Conservation (phyloP, 2,329 filamentous ascomycete species). For the Alternaria sp. region DNA sequence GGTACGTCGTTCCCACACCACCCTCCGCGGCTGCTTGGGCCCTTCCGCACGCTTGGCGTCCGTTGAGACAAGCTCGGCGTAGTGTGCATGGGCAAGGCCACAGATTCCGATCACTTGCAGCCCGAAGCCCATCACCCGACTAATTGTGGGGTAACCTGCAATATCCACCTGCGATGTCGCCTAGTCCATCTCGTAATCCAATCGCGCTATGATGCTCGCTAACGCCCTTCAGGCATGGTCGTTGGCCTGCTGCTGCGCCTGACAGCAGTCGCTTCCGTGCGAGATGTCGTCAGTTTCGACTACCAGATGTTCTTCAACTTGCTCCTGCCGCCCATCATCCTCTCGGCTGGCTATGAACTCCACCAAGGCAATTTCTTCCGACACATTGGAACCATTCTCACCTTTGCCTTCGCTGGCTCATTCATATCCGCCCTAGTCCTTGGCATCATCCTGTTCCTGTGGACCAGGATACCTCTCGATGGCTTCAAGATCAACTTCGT, state of each 20-base stretch:
- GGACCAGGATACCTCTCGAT: conserved; percentile 85
- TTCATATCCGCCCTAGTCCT: conserved; percentile 97
- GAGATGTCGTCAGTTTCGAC: conserved; percentile 92
- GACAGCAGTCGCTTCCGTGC: conserved; percentile 80
- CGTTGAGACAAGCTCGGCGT: conserved; percentile 11
- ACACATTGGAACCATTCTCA: conserved; percentile 95
- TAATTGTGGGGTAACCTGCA: conserved; percentile 20
- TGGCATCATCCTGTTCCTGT: conserved; percentile 85
- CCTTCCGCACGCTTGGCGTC: conserved; percentile 2
- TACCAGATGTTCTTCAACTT: conserved; percentile 99
- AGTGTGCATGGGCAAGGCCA: conserved; percentile 15
- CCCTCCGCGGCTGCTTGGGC: neutral
- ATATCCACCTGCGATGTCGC: conserved; percentile 13
- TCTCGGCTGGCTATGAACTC: conserved; percentile 94
- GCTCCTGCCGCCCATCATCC: conserved; percentile 95
- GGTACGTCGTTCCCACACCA: conserved; percentile 58
- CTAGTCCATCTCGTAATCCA: conserved; percentile 21
- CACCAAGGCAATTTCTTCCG: conserved; percentile 99
- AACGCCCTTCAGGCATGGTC: conserved; percentile 75
- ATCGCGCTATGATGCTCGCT: conserved; percentile 28
- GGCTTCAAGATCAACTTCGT: conserved; percentile 87
- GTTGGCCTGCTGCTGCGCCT: conserved; percentile 88
- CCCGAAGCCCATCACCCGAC: conserved; percentile 9
- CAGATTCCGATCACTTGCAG: conserved; percentile 5
- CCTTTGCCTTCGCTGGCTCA: conserved; percentile 95